A percentile compares a stretch with the other conserved stretches of the same genome.
These are phyloP conservation scores for Cryphonectria japonica DNA, from an alignment of 2,329 filamentous ascomycete species.

Conservation along the genomic window DNA sequence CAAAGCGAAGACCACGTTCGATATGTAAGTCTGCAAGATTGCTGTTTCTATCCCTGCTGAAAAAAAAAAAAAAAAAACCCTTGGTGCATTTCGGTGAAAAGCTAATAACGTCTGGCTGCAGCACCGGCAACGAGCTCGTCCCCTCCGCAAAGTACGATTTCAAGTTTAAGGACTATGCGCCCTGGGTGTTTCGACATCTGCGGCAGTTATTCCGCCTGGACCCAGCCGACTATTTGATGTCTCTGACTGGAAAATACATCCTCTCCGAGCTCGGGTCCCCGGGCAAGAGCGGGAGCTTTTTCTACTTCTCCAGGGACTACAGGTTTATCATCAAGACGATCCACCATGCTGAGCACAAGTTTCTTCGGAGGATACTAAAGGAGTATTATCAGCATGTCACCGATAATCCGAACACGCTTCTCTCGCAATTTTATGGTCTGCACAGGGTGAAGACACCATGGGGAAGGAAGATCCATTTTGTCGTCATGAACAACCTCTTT, in stretches of 20 bases:
- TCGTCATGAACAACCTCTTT: conserved; percentile 99
- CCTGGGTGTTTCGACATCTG: conserved; percentile 96
- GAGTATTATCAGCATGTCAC: conserved; percentile 94
- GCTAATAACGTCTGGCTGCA: conserved; percentile 47
- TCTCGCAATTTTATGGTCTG: conserved; percentile 96
- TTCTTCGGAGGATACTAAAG: conserved; percentile 79
- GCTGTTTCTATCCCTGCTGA: not conserved
- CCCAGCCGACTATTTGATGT: conserved; percentile 97
- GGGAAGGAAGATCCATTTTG: conserved; percentile 97
- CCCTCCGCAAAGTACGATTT: conserved; percentile 99
- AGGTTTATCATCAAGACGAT: conserved; percentile 99
- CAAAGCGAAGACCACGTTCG: conserved; percentile 98
- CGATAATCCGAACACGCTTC: conserved; percentile 88
- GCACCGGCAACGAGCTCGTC: conserved; percentile 94
- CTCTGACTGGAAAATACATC: conserved; percentile 97
- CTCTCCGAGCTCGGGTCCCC: conserved; percentile 95
- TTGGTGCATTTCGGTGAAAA: not conserved
- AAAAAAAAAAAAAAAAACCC: too few species aligned
- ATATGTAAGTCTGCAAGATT: conserved; percentile 69
- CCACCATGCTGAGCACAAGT: conserved; percentile 91
- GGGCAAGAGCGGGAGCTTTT: conserved; percentile 98
- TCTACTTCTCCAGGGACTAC: conserved; percentile 99
- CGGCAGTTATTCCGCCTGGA: conserved; percentile 87
- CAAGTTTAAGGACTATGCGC: conserved; percentile 99
- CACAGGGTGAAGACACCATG: conserved; percentile 98